Base-by-base conservation (phyloP, 805 yeast species). In the Tetrapisispora pingtungensis region DNA sequence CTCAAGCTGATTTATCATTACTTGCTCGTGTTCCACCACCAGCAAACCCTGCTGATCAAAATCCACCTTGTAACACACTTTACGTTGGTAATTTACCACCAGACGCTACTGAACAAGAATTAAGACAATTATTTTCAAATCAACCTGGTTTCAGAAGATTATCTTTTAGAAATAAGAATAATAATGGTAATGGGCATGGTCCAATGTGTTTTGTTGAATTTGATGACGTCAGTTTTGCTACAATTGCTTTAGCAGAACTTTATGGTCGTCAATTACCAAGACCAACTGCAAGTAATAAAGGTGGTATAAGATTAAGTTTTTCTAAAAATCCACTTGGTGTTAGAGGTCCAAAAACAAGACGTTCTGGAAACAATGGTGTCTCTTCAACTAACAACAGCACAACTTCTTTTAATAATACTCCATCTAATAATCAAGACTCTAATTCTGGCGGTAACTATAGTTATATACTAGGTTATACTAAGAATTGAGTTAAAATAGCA, bases 131-230 rank as follows among this genome's bases (percentile, higher is more conserved):
- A 50, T 93, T 93, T 61, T 75, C 93, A 33, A 82, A 85, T 7
- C 96, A 90, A 58, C 79, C 81, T 47, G 98, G 98, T 2, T 93
- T 93, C 70, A 81, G 95, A 61, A 72, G 98, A 44, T 73, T 93
- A 43, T 84, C 95, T 17, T 93, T 93, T 71, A 75, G 96, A 55
- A 89, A 94, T 17, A 87, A 88, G 65, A 64, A 59, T 26, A 57
- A 57, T 20, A 53, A 62, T 40, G 73, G 72, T 41, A 74, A 72
- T 53, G 69, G 69, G 14, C 94, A 84, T 67, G 97, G 98, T 4
- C 98, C 98, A 44, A 93, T 93, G 97, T 93, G 98, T 65, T 93
- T 93, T 72, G 98, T 93, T 43, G 98, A 93, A 69, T 93, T 93
- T 68, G 98, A 93, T 55, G 97, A 90, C 62, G 95, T 93, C 43